Evolutionary conservation across 2,329 filamentous ascomycete genomes (phyloP), one percentile per base, ranked within the genome.

Genomic region (Colletotrichum endophyticum): DNA sequence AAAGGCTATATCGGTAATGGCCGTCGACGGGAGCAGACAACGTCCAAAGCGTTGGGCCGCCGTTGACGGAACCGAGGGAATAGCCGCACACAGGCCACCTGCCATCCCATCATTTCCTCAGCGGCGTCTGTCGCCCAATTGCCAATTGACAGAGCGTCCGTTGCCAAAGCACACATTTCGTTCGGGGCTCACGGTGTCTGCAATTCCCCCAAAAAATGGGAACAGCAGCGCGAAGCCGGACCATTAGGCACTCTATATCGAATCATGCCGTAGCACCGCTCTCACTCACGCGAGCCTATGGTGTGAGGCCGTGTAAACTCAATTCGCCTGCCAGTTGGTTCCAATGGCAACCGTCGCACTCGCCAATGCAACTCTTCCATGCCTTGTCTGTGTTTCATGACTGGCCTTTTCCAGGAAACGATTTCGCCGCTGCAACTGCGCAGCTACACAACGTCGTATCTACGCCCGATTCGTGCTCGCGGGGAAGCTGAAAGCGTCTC

Each of bases 311-410:
- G 56, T 72, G 53, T 25, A 68, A 63, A 59, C 70, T 44, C 39
- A 68, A 64, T 73, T 39, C 56, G 66, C 30, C 32, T 75, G 39
- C 56, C 69, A 73, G 27, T 57, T 25, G 16, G 67, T 9, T 36
- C 67, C 72, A 66, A 44, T 22, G 32, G n/a, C 28, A 16, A 34
- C 36, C 5, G 62, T 72, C 59, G 19, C 36, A 61, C n/a, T 72
- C 19, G 36, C 34, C 19, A 27, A 70, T 66, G 68, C 61, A 19
- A 62, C 69, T 56, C 28, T 64, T n/a, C 28, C 25, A 34, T 25
- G 62, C 28, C 36, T 73, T 49, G 59, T 32, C 69, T 53, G 30
- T 39, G 73, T 74, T 74, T 76, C 70, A 73, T n/a, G 32, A 32
- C 56, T 62, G 59, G 59, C 32, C 62, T 22, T 36, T 30, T 56